Conservation (phyloP, 345 rosid species). For the Turritis glabra region DNA sequence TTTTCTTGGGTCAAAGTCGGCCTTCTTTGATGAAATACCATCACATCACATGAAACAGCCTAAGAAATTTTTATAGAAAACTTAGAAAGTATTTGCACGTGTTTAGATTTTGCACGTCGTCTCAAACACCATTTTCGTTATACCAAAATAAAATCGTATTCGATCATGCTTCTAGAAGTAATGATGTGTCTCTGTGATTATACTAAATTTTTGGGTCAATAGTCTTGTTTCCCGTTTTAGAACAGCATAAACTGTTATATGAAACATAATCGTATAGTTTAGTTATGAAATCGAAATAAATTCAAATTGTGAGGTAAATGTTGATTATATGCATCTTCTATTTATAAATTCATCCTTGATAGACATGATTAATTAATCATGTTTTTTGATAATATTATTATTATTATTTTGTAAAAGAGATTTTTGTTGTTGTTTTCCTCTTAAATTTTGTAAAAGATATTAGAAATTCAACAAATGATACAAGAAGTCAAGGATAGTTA, state of each 20-base stretch:
- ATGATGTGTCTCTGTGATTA: neutral
- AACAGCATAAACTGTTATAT: neutral
- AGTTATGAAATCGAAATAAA: neutral
- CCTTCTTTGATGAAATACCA: slow-evolving; percentile 34
- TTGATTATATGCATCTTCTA: neutral
- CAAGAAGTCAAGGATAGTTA: slow-evolving; percentile 36
- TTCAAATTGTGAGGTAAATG: neutral
- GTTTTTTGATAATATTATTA: neutral
- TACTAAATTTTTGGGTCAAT: too few relatives aligned
- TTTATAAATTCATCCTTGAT: neutral
- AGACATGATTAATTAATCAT: neutral
- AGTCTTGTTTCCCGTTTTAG: neutral
- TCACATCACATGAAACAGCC: slow-evolving; percentile 17
- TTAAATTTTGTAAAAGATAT: neutral
- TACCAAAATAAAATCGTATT: neutral
- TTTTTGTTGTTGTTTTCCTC: neutral
- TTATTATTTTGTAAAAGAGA: neutral
- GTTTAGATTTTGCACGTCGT: slow-evolving; percentile 25
- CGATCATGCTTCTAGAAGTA: slow-evolving; percentile 4
- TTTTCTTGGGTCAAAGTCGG: slow-evolving; percentile 34
- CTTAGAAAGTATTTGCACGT: slow-evolving; percentile 19
- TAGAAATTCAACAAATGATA: slow-evolving; percentile 5
- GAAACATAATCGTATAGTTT: neutral
- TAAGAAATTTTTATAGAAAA: neutral
- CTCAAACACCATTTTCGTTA: neutral